Percentiles rank a stretch among this genome's conserved stretches.
These are phyloP conservation scores for Soucietia sequanensis DNA, from an alignment of 805 yeast genomes.

Conservation along the genomic window DNA sequence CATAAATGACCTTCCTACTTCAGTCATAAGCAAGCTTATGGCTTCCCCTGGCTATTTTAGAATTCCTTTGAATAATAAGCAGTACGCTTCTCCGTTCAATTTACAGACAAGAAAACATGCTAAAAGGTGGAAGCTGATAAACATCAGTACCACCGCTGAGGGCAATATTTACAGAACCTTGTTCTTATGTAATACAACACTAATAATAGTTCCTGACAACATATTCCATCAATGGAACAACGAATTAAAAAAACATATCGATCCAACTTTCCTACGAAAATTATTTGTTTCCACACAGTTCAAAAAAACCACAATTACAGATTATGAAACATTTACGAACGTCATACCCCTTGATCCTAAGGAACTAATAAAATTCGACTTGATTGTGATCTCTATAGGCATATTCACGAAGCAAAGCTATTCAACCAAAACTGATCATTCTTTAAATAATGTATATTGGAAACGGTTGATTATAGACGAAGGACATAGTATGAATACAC, in stretches of 20 bases:
- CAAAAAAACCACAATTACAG: conserved; percentile 15
- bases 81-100: conserved; percentile 18
- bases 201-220: conserved; percentile 66
- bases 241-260: conserved; percentile 58
- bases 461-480: conserved; percentile 73
- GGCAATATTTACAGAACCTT: conserved; percentile 26
- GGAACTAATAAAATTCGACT: conserved; percentile 45
- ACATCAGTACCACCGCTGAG: conserved; percentile 13
- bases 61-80: conserved; percentile 20
- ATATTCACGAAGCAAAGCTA: conserved; percentile 44
- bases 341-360: conserved; percentile 22
- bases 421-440: conserved; percentile 20
- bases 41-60: conserved; percentile 47
- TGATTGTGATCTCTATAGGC: conserved; percentile 50
- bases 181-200: conserved; percentile 50
- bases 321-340: conserved; percentile 15
- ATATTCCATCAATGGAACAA: conserved; percentile 62
- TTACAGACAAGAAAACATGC: conserved; percentile 16
- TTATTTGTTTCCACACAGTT: conserved; percentile 33
- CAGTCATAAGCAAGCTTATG: conserved; percentile 35
- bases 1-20: conserved; percentile 40
- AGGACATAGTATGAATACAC: conserved; percentile 64
- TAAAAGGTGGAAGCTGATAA: conserved; percentile 8
- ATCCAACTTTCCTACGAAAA: conserved; percentile 31
- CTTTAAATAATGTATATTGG: conserved; percentile 53